These are phyloP conservation scores for Orbilia oligospora DNA, from an alignment of 2,329 filamentous ascomycete species.

Conservation along the genomic window DNA sequence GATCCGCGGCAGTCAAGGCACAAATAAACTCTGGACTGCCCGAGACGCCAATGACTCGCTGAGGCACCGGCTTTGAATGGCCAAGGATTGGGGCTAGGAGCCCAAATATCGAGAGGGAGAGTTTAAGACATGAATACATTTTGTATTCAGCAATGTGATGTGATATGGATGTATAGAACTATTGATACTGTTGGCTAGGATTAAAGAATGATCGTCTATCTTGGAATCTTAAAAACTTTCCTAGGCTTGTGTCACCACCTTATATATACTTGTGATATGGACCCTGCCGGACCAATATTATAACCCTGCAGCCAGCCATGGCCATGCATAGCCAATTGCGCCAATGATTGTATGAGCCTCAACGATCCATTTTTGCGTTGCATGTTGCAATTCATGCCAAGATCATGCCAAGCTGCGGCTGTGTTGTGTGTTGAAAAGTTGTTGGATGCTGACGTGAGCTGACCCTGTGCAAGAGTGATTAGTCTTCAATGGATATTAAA, in stretches of 20 bases:
- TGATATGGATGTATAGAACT: too few relatives aligned
- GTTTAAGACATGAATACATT: background rate
- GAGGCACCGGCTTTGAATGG: conserved; percentile 21
- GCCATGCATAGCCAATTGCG: background rate
- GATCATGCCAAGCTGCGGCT: background rate
- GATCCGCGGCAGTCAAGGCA: conserved; percentile 16
- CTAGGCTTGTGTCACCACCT: background rate
- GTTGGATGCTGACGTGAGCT: background rate
- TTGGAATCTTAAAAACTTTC: background rate
- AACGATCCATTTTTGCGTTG: background rate
- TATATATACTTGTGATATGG: background rate
- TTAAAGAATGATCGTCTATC: background rate
- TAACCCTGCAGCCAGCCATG: too few relatives aligned
- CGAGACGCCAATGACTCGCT: conserved; percentile 18
- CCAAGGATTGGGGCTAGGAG: background rate
- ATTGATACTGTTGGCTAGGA: background rate
- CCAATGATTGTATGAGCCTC: too few relatives aligned
- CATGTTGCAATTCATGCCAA: background rate
- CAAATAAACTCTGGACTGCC: conserved; percentile 23
- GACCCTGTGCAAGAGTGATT: background rate
- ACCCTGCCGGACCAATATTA: too few relatives aligned
- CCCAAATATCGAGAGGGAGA: conserved; percentile 3
- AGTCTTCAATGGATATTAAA: too few relatives aligned
- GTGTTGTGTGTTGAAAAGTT: background rate
- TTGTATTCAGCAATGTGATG: background rate